Evolutionary conservation across 371 early-diverging fungal species (phyloP).

Genomic region (Rhizopus arrhizus): DNA sequence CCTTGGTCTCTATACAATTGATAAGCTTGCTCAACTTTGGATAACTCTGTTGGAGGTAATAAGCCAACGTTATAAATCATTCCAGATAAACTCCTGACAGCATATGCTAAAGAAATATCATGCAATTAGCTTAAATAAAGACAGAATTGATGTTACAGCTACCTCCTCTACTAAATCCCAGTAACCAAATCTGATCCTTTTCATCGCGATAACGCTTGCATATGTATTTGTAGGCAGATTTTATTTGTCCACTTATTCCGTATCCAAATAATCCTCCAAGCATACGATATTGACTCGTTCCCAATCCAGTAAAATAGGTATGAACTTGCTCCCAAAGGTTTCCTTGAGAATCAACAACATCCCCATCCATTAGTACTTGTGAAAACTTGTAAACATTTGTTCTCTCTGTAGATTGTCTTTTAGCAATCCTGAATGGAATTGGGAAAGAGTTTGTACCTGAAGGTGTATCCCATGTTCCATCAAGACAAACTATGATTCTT

Average conservation of each 20-base stretch:
- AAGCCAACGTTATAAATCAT: slow-evolving; percentile 47
- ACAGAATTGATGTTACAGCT: not conserved
- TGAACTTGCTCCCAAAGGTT: slow-evolving; percentile 28
- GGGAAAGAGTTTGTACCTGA: slow-evolving; percentile 20
- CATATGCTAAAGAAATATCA: slow-evolving; percentile 29
- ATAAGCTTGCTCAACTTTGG: slow-evolving; percentile 26
- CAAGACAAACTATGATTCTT: slow-evolving; percentile 41
- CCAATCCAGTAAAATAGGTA: slow-evolving; percentile 37
- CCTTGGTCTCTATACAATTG: slow-evolving; percentile 27
- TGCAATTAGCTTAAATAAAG: not conserved
- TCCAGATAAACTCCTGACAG: slow-evolving; percentile 41
- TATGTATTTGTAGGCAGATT: slow-evolving; percentile 33
- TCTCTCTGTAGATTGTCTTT: not conserved
- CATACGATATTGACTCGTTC: slow-evolving; percentile 18
- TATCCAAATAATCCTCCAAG: slow-evolving; percentile 41
- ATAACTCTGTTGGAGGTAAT: slow-evolving; percentile 23
- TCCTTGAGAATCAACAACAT: not conserved
- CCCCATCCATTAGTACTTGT: not conserved
- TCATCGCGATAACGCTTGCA: slow-evolving; percentile 25
- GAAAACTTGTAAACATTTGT: slow-evolving; percentile 1
- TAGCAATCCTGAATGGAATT: not conserved
- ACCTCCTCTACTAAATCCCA: slow-evolving; percentile 49
- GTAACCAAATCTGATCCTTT: slow-evolving; percentile 39
- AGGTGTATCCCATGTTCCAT: slow-evolving; percentile 48
- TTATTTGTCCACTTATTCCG: slow-evolving; percentile 40